A percentile compares a stretch with the other conserved stretches of the same genome.
phyloP scores from a whole-genome alignment of 2,329 filamentous ascomycete genomes.

The Aspergillus unguis region DNA sequence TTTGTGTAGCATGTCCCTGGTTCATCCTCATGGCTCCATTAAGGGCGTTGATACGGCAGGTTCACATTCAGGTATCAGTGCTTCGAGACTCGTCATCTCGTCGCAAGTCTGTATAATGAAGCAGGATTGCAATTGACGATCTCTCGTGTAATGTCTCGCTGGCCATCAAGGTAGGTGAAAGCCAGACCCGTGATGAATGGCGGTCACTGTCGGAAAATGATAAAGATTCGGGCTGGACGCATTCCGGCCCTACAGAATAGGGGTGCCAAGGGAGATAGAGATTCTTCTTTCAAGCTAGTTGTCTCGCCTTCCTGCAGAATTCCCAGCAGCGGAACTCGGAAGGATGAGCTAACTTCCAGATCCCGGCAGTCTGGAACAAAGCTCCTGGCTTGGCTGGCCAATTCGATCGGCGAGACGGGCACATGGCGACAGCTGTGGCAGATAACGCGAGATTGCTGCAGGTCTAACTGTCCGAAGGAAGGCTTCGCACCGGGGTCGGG shows the following conservation, averaged over 20 bases:
- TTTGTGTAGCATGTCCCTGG: neutral
- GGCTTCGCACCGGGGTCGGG: no score
- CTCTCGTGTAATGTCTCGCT: neutral
- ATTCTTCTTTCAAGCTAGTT: constrained; percentile 11
- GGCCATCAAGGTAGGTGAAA: constrained; percentile 4
- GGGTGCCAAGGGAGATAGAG: constrained; percentile 11
- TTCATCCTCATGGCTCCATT: neutral
- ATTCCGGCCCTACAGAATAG: constrained; percentile 4
- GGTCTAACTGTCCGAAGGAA: no score
- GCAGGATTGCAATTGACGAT: neutral
- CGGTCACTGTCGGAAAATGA: constrained; percentile 1
- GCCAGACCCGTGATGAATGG: constrained; percentile 9
- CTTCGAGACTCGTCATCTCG: neutral
- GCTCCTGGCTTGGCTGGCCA: constrained; percentile 10
- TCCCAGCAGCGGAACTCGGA: neutral
- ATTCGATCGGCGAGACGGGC: constrained; percentile 4
- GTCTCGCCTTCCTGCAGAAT: neutral
- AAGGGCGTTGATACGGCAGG: neutral
- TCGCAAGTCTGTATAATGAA: neutral
- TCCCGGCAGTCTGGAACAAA: constrained; percentile 6
- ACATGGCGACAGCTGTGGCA: constrained; percentile 10
- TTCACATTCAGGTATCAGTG: neutral
- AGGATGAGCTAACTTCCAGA: constrained; percentile 4
- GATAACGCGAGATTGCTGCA: neutral
- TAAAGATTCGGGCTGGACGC: constrained; percentile 4